These are phyloP conservation scores for Prunus persica DNA, from an alignment of 306 rosid genomes.

Conservation along the genomic window DNA sequence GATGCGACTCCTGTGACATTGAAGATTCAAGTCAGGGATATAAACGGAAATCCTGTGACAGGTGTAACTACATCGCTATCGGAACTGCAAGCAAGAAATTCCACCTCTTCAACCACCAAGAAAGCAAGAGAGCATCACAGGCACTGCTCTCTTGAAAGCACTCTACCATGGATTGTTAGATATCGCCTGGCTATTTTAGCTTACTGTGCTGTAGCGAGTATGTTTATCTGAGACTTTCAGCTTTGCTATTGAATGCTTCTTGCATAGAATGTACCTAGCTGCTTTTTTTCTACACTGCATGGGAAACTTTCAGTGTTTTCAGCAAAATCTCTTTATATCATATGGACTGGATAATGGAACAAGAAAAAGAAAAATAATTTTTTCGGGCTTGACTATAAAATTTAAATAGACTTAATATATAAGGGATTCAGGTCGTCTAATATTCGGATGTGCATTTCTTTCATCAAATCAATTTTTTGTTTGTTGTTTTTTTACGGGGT, in stretches of 20 bases:
- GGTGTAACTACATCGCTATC: slow-evolving; percentile 37
- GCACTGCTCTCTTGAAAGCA: slow-evolving; percentile 65
- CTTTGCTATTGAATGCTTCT: background rate
- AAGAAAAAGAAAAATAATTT: background rate
- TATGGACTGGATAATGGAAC: background rate
- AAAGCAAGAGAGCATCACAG: slow-evolving; percentile 30
- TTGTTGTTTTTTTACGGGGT: background rate
- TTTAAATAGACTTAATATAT: background rate
- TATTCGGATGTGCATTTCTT: background rate
- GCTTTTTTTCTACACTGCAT: background rate
- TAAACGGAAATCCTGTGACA: slow-evolving; percentile 40
- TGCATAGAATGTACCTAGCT: background rate
- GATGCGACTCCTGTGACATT: slow-evolving; percentile 49
- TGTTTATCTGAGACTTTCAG: slow-evolving; percentile 19
- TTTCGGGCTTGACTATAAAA: background rate
- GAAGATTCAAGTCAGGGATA: slow-evolving; percentile 55
- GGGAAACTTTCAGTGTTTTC: background rate
- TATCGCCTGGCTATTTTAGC: slow-evolving; percentile 57
- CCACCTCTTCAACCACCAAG: slow-evolving; percentile 9
- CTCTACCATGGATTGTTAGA: slow-evolving; percentile 62
- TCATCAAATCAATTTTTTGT: background rate
- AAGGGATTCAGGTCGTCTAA: too few species aligned
- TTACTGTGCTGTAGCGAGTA: slow-evolving; percentile 40
- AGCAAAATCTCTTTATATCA: background rate
- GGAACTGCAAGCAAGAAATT: slow-evolving; percentile 43